These are phyloP conservation scores for Camellia oleifera DNA, from an alignment of 179 eudicot species.

Conservation along the genomic window DNA sequence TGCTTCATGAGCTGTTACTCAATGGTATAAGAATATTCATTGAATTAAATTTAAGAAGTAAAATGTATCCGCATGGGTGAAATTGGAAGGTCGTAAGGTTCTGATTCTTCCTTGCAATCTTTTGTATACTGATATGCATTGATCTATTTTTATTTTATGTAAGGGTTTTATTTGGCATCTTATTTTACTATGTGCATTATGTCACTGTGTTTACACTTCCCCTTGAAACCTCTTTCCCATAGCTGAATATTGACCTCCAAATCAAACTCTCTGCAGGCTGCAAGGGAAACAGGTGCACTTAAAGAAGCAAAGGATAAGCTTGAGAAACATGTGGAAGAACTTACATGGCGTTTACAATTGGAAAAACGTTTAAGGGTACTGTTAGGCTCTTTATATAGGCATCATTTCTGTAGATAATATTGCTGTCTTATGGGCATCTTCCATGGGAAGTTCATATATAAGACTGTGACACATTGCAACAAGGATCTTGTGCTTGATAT, in stretches of 20 bases:
- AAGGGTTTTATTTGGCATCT: background rate
- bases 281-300: slow-evolving; percentile 96
- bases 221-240: background rate
- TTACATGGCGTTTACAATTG: slow-evolving; percentile 88
- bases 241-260: slow-evolving; percentile 4
- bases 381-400: background rate
- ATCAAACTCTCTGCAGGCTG: slow-evolving; percentile 52
- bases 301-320: slow-evolving; percentile 98
- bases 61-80: background rate
- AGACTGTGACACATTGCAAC: background rate
- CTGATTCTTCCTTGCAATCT: background rate
- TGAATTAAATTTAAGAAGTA: background rate
- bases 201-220: background rate
- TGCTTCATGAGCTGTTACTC: background rate
- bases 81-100: background rate
- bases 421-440: background rate
- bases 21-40: background rate
- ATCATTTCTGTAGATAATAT: background rate
- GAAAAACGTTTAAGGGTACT: slow-evolving; percentile 94
- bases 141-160: background rate
- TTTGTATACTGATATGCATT: background rate
- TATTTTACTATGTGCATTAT: background rate
- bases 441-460: background rate
- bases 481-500: background rate
- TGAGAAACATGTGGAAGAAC: slow-evolving; percentile 91